These are phyloP conservation scores for Curvularia hawaiiensis DNA, from an alignment of 2,329 filamentous ascomycete species.

Conservation along the genomic window DNA sequence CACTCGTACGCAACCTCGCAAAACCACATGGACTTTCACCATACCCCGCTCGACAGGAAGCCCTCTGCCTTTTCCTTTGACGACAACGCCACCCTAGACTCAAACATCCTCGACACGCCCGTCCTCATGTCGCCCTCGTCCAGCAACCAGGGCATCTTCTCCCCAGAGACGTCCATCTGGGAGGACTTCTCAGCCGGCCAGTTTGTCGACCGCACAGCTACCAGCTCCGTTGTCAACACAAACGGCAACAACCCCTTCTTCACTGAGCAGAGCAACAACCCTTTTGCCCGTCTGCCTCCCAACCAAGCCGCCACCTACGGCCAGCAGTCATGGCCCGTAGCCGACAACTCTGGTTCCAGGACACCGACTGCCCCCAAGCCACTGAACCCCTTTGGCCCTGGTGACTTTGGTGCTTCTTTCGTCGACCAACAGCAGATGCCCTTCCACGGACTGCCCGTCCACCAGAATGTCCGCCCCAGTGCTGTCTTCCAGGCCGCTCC, in stretches of 20 bases:
- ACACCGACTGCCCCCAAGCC: constrained; percentile 76
- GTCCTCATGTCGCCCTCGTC: constrained; percentile 57
- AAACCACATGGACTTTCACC: constrained; percentile 46
- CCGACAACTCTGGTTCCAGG: constrained; percentile 71
- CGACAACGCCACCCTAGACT: constrained; percentile 60
- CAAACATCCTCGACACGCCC: constrained; percentile 47
- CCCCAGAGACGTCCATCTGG: constrained; percentile 56
- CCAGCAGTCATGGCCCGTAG: constrained; percentile 64
- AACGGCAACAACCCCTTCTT: constrained; percentile 57
- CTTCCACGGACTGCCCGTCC: constrained; percentile 46
- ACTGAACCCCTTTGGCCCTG: constrained; percentile 65
- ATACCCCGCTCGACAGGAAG: constrained; percentile 46
- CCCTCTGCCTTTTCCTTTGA: constrained; percentile 53
- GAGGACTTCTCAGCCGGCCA: constrained; percentile 53
- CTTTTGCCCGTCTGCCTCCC: constrained; percentile 67
- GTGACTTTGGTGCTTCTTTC: constrained; percentile 56
- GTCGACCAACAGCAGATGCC: constrained; percentile 50
- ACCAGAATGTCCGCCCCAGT: constrained; percentile 52
- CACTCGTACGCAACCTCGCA: constrained; percentile 33
- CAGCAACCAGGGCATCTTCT: constrained; percentile 56
- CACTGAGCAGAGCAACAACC: constrained; percentile 56
- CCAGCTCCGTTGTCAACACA: constrained; percentile 46
- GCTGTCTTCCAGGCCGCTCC: constrained; percentile 55
- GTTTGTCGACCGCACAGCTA: constrained; percentile 46
- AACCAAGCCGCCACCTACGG: constrained; percentile 54